phyloP scores from a whole-genome alignment of 2,329 filamentous ascomycete genomes.

The Stagonosporopsis vannaccii region DNA sequence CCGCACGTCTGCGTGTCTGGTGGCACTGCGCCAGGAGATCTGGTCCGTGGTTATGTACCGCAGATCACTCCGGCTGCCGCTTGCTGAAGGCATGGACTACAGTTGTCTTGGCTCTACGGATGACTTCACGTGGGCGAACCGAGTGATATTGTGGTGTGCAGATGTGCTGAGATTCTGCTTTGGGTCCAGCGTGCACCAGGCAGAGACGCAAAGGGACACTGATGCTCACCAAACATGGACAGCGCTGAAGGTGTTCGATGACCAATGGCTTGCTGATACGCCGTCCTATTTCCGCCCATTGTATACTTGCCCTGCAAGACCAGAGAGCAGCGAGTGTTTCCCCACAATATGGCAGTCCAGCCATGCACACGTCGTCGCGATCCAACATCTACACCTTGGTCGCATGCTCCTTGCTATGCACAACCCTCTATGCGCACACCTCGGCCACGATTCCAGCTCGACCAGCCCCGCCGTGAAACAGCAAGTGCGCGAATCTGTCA shows the following conservation, averaged over 20 bases:
- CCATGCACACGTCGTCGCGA: background rate
- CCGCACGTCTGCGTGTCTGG: background rate
- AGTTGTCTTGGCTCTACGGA: background rate
- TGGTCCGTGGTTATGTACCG: conserved; percentile 6
- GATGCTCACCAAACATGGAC: background rate
- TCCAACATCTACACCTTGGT: conserved; percentile 1
- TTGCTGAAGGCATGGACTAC: background rate
- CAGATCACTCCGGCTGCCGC: conserved; percentile 1
- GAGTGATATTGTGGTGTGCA: conserved; percentile 1
- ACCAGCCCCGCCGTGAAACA: background rate
- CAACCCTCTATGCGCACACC: background rate
- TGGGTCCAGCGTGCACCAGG: background rate
- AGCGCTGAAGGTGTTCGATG: background rate
- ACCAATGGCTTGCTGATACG: background rate
- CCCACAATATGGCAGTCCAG: background rate
- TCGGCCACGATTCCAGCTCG: background rate
- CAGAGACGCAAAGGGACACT: background rate
- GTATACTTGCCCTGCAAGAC: background rate
- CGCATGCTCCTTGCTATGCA: conserved; percentile 4
- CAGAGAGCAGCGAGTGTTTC: background rate
- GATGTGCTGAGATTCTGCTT: conserved; percentile 3
- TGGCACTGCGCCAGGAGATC: conserved; percentile 3
- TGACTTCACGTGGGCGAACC: conserved; percentile 3
- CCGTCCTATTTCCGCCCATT: background rate
- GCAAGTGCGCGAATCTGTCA: background rate